Base-by-base conservation (phyloP, 73 alveolate species). In the Diophrys sp. region DNA sequence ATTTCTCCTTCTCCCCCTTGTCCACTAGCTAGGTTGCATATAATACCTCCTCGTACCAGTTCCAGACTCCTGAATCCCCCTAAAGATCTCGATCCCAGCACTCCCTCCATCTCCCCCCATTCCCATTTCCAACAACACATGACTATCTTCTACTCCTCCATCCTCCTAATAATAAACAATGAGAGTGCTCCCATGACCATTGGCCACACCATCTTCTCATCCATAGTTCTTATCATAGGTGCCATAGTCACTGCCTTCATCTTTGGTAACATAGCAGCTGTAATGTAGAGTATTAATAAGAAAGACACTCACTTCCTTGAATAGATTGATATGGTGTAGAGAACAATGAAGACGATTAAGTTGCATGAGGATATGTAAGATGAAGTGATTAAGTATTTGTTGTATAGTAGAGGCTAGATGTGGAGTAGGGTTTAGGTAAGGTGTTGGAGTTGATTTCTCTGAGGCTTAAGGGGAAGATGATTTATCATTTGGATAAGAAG, bases 211-310 rank as follows among this genome's bases (percentile, higher is more conserved):
- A 31, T 87, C 73, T 87, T 44, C 34, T 70, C 83, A 23, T 67
- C 94, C 23, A 14, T 55, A 2, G 80, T 81, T 0, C 78, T 87
- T 2, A 31, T 87, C 30, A 62, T 87, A 71, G 94, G 94, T 26
- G 78, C 84, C 2, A 75, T 87, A n/a, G 80, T 76, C 5, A 81
- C 78, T 2, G 89, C 94, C 71, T 80, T 80, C 54, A 55, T 87
- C 14, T 87, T 87, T 74, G 94, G 94, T 33, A 80, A 87, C 75
- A 87, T 87, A 84, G 94, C 94, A 0, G 90, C 87, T 23, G 69
- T 87, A 0, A 87, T 80, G 81, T 80, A 87, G 1, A 54, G 78
- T 0, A 67, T 87, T 26, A 87, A 81, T 68, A 87, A 81, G 69
- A 87, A 87, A 30, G 94, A 85, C 55, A 32, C 81, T 26, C 67